phyloP scores from a whole-genome alignment of 164 flowering plant genomes.

The Warburgia ugandensis region DNA sequence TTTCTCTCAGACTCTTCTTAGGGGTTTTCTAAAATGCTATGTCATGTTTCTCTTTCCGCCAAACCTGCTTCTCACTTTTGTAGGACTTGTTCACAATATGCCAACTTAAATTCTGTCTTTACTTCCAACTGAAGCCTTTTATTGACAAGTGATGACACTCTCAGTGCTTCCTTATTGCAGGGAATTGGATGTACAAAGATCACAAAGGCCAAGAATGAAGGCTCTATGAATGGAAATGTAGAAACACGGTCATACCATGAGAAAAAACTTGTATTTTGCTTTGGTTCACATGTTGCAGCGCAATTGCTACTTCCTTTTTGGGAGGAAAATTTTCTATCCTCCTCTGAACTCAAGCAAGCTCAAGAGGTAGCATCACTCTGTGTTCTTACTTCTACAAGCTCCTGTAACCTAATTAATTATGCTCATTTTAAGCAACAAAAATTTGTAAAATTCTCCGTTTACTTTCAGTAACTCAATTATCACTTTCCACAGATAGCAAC shows the following conservation, averaged over 20 bases:
- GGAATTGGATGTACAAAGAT: slow-evolving; percentile 95
- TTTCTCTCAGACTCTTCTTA: no score
- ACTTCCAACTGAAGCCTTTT: not conserved
- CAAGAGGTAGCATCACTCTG: slow-evolving; percentile 54
- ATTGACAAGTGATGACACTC: not conserved
- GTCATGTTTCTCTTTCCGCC: no score
- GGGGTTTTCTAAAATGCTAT: no score
- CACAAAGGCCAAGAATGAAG: slow-evolving; percentile 62
- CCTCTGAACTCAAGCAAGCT: slow-evolving; percentile 72
- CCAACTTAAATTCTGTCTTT: not conserved
- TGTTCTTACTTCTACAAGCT: not conserved
- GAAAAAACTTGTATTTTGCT: slow-evolving; percentile 90
- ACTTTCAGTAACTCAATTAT: slow-evolving; percentile 3
- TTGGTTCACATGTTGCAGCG: slow-evolving; percentile 86
- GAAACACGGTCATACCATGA: slow-evolving; percentile 87
- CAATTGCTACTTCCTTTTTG: slow-evolving; percentile 87
- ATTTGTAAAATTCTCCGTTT: no score
- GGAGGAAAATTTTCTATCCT: slow-evolving; percentile 78
- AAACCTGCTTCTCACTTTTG: no score
- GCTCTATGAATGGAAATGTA: slow-evolving; percentile 57
- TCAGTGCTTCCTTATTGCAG: slow-evolving; percentile 26
- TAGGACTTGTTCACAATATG: no score
- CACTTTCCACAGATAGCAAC: slow-evolving; percentile 68
- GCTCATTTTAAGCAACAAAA: not conserved
- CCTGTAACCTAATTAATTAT: slow-evolving; percentile 1